These are phyloP conservation scores for Fusarium protoensiforme DNA, from an alignment of 2,329 filamentous ascomycete genomes.

Conservation along the genomic window DNA sequence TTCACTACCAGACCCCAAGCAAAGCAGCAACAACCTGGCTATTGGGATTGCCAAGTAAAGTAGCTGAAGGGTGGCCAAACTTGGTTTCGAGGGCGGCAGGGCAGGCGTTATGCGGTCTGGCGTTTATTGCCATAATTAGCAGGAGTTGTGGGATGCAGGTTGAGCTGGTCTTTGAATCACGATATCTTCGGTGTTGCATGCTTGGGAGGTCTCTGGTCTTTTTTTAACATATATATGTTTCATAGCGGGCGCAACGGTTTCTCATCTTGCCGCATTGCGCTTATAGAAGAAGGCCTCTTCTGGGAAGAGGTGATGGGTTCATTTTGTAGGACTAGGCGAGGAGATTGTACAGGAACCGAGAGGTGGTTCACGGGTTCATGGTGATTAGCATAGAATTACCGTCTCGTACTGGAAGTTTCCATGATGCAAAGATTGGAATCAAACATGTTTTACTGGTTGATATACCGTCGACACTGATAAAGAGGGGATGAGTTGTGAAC, in stretches of 20 bases:
- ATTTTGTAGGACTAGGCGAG: constrained; percentile 18
- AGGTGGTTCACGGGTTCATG: constrained; percentile 23
- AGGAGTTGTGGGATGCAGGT: constrained; percentile 11
- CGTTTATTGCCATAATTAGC: constrained; percentile 5
- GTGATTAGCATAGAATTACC: constrained; percentile 35
- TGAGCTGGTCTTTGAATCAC: constrained; percentile 8
- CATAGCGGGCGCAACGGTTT: constrained; percentile 5
- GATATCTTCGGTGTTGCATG: constrained; percentile 15
- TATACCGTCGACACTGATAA: constrained; percentile 7
- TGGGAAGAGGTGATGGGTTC: constrained; percentile 15
- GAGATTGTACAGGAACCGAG: constrained; percentile 29
- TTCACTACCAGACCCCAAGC: constrained; percentile 26
- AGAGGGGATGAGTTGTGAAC: constrained; percentile 4
- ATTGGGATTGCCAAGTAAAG: constrained; percentile 25
- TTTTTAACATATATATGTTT: background rate
- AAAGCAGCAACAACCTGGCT: background rate
- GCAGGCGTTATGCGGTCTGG: constrained; percentile 1
- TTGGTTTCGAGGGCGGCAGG: background rate
- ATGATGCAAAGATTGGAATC: constrained; percentile 1
- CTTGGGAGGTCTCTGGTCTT: background rate
- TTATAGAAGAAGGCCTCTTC: constrained; percentile 20
- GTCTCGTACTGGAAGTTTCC: constrained; percentile 26
- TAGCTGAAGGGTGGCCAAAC: background rate
- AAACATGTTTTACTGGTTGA: constrained; percentile 9
- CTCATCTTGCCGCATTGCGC: background rate